Base-by-base conservation (phyloP, 176 grass and related monocot species). In the Raddia guianensis region DNA sequence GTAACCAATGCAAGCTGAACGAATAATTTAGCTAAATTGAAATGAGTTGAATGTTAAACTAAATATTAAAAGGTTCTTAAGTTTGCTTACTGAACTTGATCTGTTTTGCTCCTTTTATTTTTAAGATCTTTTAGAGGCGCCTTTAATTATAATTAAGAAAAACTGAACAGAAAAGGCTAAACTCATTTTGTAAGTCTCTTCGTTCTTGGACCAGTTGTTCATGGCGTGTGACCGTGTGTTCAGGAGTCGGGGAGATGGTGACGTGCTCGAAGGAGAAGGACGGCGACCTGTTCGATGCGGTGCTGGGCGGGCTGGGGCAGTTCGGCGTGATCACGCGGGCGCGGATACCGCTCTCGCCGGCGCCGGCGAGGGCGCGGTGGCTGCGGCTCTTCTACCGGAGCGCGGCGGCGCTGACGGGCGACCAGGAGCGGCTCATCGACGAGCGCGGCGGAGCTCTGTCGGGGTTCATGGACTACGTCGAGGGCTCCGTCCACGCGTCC, bases 241-340 rank as follows among this genome's bases (percentile, higher is more conserved):
- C 8, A 90, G 87, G 90, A 5, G n/a, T 10, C 7, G 90, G 88
- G 0, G 77, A 93, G 48, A 82, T 62, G 63, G 44, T 91, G 9
- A 97, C 88, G 1, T 97, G 93, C 18, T 93, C 93, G 9, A 75
- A 47, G 59, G 8, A 82, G 9, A 35, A 63, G n/a, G 2, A 84
- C 21, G 35, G 21, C 0, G 90, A 86, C 68, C 79, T 96, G 2
- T 95, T 92, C 89, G 27, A 82, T 48, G 93, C 84, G 7, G 87
- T 87, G 12, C 78, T 95, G n/a, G 93, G 93, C 32, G 89, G 87
- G 20, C 85, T 95, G 37, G 93, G 87, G 0, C 93, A 95, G 73
- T 95, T 95, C 51, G 93, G 93, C 6, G 11, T 95, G 49, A 88
- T 95, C 15, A 90, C 93, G 35, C 79, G 93, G 13, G 93, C 89